Percentiles rank a stretch among this genome's conserved stretches.
These are phyloP conservation scores for Ajuga chamaepitys DNA, from an alignment of 257 asterid genomes.

Conservation along the genomic window DNA sequence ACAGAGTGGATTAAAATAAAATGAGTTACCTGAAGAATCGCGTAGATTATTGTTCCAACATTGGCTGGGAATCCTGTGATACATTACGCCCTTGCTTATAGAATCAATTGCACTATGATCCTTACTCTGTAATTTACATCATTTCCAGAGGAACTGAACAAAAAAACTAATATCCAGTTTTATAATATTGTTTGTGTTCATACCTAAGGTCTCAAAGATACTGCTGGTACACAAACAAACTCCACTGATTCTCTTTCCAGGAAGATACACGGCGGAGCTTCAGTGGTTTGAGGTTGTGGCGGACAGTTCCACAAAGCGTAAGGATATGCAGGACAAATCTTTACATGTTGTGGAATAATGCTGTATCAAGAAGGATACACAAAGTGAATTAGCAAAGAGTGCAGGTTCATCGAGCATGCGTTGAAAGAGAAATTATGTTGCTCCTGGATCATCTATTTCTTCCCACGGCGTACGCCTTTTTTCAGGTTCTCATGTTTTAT, in stretches of 20 bases:
- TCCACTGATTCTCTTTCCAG: conserved; percentile 94
- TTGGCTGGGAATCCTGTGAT: conserved; percentile 73
- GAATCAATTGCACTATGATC: background rate
- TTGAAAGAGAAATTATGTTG: too few relatives aligned
- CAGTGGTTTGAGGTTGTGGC: too few relatives aligned
- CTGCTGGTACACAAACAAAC: conserved; percentile 82
- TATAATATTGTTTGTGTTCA: background rate
- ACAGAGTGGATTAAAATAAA: conserved; percentile 2
- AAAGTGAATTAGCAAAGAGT: too few relatives aligned
- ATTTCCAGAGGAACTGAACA: background rate
- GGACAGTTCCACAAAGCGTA: too few relatives aligned
- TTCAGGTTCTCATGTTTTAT: too few relatives aligned
- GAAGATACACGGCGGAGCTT: too few relatives aligned
- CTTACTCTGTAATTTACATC: background rate
- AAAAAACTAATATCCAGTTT: background rate
- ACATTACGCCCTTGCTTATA: background rate
- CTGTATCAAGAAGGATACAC: too few relatives aligned
- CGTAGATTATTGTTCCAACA: conserved; percentile 71
- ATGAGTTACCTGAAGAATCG: conserved; percentile 65
- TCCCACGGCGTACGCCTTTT: too few relatives aligned
- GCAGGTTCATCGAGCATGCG: too few relatives aligned
- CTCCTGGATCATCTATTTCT: too few relatives aligned
- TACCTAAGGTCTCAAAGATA: conserved; percentile 80
- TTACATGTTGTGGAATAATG: too few relatives aligned
- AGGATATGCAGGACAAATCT: too few relatives aligned